phyloP scores from a whole-genome alignment of 495 filamentous ascomycete genomes.

The Jackrogersella minutella region DNA sequence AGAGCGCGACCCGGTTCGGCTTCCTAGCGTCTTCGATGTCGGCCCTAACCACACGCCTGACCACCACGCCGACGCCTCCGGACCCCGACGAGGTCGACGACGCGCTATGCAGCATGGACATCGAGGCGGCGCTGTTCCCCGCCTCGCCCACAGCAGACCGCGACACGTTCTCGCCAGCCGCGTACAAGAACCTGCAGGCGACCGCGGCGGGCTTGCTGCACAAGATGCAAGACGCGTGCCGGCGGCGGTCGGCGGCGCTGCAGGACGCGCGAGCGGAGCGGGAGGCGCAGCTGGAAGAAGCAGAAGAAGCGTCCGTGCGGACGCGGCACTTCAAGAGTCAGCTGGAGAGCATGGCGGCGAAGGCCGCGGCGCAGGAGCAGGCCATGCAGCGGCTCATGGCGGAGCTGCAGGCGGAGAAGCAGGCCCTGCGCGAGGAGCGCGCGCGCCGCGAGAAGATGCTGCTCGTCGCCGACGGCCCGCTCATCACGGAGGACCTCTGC shows the following conservation, averaged over 20 bases:
- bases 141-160: constrained; percentile 44
- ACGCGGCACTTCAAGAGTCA: constrained; percentile 73
- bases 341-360: constrained; percentile 77
- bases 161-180: constrained; percentile 67
- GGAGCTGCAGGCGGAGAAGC: constrained; percentile 69
- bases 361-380: constrained; percentile 69
- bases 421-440: constrained; percentile 48
- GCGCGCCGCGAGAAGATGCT: too few relatives aligned
- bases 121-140: constrained; percentile 69
- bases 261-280: constrained; percentile 68
- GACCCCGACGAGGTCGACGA: constrained; percentile 50
- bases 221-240: constrained; percentile 76
- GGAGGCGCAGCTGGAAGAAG: constrained; percentile 71
- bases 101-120: constrained; percentile 71
- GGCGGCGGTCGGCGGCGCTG: constrained; percentile 65
- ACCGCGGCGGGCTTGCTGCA: constrained; percentile 72
- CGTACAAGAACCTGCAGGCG: constrained; percentile 72
- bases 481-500: constrained; percentile 60
- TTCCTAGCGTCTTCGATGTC: constrained; percentile 51
- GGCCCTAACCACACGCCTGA: constrained; percentile 52
- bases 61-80: constrained; percentile 37
- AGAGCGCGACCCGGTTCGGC: constrained; percentile 49
- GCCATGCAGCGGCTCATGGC: constrained; percentile 69
- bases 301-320: constrained; percentile 76
- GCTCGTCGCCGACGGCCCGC: constrained; percentile 40